phyloP scores from a whole-genome alignment of 208 protist species.

The Borovskyia barvae region DNA sequence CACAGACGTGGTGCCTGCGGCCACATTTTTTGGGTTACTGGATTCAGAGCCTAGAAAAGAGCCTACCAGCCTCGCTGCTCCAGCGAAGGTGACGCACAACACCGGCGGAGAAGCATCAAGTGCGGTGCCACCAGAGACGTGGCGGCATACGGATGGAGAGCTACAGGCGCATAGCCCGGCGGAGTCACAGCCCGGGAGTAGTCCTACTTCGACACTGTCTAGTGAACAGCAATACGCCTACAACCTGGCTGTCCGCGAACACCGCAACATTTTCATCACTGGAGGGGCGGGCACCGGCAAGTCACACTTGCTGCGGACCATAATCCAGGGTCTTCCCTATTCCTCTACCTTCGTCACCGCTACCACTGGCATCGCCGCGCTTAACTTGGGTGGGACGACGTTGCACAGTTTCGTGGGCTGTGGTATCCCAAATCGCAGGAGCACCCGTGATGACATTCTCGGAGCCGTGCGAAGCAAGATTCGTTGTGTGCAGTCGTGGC shows the following conservation, averaged over 20 bases:
- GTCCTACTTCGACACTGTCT: conserved; percentile 46
- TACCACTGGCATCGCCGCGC: conserved; percentile 83
- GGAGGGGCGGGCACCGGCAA: conserved; percentile 91
- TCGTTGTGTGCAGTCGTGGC: conserved; percentile 47
- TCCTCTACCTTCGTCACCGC: conserved; percentile 76
- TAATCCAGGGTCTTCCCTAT: conserved; percentile 50
- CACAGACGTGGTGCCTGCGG: too few relatives aligned
- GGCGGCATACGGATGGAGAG: too few relatives aligned
- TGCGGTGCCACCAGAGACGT: too few relatives aligned
- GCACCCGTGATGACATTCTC: conserved; percentile 28
- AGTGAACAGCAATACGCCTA: conserved; percentile 58
- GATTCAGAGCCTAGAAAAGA: too few relatives aligned
- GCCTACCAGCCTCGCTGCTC: too few relatives aligned
- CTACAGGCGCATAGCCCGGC: too few relatives aligned
- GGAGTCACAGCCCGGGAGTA: too few relatives aligned
- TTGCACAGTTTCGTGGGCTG: conserved; percentile 86
- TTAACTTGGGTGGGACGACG: conserved; percentile 84
- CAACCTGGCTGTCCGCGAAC: conserved; percentile 39
- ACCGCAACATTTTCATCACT: conserved; percentile 76
- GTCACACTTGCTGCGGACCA: conserved; percentile 74
- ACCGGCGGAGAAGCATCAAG: too few relatives aligned
- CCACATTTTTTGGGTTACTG: too few relatives aligned
- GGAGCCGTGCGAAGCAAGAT: conserved; percentile 18
- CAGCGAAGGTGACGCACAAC: too few relatives aligned
- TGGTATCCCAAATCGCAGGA: conserved; percentile 38